Evolutionary conservation across 176 grass and related monocot species (phyloP).

Genomic region (Raddia distichophylla): DNA sequence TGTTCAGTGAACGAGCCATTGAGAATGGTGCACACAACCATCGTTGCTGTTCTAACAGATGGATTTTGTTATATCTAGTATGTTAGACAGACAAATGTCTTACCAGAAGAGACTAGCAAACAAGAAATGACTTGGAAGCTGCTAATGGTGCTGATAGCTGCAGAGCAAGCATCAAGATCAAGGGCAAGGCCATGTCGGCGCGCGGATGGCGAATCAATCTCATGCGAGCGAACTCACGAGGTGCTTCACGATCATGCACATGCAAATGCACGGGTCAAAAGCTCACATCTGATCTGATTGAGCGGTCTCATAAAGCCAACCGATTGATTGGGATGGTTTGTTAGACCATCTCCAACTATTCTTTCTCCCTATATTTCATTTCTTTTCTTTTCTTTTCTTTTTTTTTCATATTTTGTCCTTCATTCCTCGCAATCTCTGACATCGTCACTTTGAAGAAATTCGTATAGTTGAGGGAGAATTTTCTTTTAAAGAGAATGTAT

Average conservation of each 20-base stretch:
- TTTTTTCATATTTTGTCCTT: too few species aligned
- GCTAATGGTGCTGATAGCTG: constrained; percentile 12
- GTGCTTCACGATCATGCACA: not conserved
- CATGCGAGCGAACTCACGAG: not conserved
- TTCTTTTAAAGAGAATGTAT: too few species aligned
- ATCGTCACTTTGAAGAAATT: too few species aligned
- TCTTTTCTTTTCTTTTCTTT: too few species aligned
- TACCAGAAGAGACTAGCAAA: not conserved
- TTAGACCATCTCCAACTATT: too few species aligned
- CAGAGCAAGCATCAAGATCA: constrained; percentile 16
- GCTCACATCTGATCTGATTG: constrained; percentile 7
- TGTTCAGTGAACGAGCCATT: too few species aligned
- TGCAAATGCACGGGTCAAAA: not conserved
- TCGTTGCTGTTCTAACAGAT: not conserved
- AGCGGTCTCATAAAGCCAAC: not conserved
- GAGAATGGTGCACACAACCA: too few species aligned
- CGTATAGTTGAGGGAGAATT: too few species aligned
- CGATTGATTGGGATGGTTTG: constrained; percentile 7
- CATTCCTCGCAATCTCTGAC: too few species aligned
- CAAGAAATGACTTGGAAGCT: not conserved
- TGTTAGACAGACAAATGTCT: not conserved
- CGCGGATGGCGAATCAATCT: not conserved
- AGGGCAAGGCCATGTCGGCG: constrained; percentile 12
- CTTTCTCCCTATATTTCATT: too few species aligned
- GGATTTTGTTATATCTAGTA: too few species aligned